Evolutionary conservation across 495 filamentous ascomycete genomes (phyloP), one percentile per base, ranked within the genome.

Genomic region (Evernia prunastri): DNA sequence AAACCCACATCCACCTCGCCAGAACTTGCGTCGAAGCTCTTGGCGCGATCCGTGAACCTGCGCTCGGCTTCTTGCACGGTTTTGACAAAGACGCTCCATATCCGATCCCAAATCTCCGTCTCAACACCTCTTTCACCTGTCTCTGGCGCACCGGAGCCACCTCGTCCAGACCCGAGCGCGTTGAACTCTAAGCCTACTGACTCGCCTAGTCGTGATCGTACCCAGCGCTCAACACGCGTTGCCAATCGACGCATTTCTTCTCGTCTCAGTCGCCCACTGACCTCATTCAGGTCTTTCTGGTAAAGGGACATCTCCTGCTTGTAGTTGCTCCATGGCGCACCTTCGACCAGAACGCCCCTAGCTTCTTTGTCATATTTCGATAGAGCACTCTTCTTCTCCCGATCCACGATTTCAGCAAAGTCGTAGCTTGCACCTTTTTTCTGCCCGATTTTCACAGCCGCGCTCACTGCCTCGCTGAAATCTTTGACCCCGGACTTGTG

Each of bases 191-290:
- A 76, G 36, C 92, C 91, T 29, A 98, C 83, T 29, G 89, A 89
- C 72, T 98, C 95, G 36, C 84, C 85, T 12, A 98, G 81, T 27
- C 92, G 86, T 64, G 89, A 89, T 68, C 86, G 86, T 62, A 98
- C 94, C 88, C 91, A 96, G 56, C 92, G 84, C 77, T 98, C 94
- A 36, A 96, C 87, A 18, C 94, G 84, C 23, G 84, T 90, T 1
- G 94, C 94, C 58, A 98, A 79, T 18, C 94, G 87, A 60, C 92
- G 83, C 91, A 98, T 96, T 75, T 98, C 94, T 68, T 98, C 94
- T 67, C 90, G 89, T 58, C 94, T 82, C 66, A 98, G 78, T 20
- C 87, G 83, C 31, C 81, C 80, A 65, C 90, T 94, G 67, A 93
- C 89, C 67, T 94, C 89, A 64, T 92, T 87, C 25, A 98, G 81